Evolutionary conservation across 2,329 filamentous ascomycete genomes (phyloP), one percentile per base, ranked within the genome.

Genomic region (Apiospora pterosperma): DNA sequence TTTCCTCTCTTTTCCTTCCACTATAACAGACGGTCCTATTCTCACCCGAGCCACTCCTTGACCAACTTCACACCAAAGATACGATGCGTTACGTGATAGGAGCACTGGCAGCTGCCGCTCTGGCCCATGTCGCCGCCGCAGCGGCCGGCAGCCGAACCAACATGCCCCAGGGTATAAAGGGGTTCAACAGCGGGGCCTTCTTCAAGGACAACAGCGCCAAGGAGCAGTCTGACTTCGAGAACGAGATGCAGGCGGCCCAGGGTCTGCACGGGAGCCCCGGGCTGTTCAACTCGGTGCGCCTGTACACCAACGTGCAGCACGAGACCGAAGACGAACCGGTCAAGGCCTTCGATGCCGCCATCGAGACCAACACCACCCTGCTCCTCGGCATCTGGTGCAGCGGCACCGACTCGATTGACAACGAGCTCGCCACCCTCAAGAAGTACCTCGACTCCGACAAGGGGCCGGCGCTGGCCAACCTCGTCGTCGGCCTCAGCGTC

Each of bases 361-460:
- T 97, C 77, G 85, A 84, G 70, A 92, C 92, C 72, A 85, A 92
- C 71, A 96, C 92, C 3, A 84, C 85, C 48, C 85, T 97, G 34
- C 85, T 97, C 11, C 87, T 97, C 14, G 93, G 93, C 70, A 81
- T 97, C 62, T 97, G 93, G 93, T 87, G 88, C 11, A 95, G 92
- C 0, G 89, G 89, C 61, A 80, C 85, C 63, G 81, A 78, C 5
- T 76, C 75, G 23, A 89, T 96, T 76, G 79, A 84, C 75, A 91
- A 92, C 75, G 93, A 97, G 80, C 79, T 97, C 59, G 75, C 82
- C 3, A 92, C 93, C 19, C 83, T 97, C 59, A 85, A 86, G 76
- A 79, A 82, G 55, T 91, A 92, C 69, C 90, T 93, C 69, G 69
- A 78, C 59, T 81, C 88, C 73, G 93, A 93, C 76, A 39, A 39